Evolutionary conservation across 176 grass and related monocot genomes (phyloP).

Genomic region (Tillandsia leiboldiana): DNA sequence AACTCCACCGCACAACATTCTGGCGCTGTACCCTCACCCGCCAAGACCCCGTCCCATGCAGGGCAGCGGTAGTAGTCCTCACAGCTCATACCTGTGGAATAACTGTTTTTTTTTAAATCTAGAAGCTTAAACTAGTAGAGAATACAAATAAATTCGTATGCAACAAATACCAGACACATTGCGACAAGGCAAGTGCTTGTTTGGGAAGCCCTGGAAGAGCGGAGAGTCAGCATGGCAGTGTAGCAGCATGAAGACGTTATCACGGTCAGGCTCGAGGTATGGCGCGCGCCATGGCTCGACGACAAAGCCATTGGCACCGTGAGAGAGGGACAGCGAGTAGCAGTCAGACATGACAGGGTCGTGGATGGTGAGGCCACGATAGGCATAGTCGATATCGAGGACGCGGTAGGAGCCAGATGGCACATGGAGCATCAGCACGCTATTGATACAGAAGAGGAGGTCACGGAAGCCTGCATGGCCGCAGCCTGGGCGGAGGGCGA

Average conservation of each 20-base stretch:
- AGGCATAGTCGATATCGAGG: constrained; percentile 89
- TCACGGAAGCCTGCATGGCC: constrained; percentile 80
- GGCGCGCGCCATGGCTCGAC: constrained; percentile 67
- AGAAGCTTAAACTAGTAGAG: no score
- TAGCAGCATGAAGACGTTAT: constrained; percentile 95
- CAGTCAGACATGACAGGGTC: constrained; percentile 95
- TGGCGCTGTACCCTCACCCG: constrained; percentile 32
- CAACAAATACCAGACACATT: constrained; percentile 45
- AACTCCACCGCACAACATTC: constrained; percentile 79
- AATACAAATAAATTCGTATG: no score
- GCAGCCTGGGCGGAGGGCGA: constrained; percentile 57
- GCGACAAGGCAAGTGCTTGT: constrained; percentile 65
- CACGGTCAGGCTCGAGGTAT: constrained; percentile 55
- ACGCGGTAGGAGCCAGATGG: constrained; percentile 90
- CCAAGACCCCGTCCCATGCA: constrained; percentile 50
- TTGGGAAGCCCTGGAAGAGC: constrained; percentile 92
- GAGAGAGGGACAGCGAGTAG: constrained; percentile 61
- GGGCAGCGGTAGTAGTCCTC: constrained; percentile 68
- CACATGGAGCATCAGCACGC: constrained; percentile 80
- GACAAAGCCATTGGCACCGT: constrained; percentile 64
- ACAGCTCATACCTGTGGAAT: constrained; percentile 39
- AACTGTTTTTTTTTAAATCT: no score
- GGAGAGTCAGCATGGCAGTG: constrained; percentile 66
- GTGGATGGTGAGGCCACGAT: constrained; percentile 64
- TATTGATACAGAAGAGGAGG: constrained; percentile 83